Evolutionary conservation across 106 monocot species (phyloP), one percentile per base, ranked within the genome.

Genomic region (Apostasia shenzhenica): DNA sequence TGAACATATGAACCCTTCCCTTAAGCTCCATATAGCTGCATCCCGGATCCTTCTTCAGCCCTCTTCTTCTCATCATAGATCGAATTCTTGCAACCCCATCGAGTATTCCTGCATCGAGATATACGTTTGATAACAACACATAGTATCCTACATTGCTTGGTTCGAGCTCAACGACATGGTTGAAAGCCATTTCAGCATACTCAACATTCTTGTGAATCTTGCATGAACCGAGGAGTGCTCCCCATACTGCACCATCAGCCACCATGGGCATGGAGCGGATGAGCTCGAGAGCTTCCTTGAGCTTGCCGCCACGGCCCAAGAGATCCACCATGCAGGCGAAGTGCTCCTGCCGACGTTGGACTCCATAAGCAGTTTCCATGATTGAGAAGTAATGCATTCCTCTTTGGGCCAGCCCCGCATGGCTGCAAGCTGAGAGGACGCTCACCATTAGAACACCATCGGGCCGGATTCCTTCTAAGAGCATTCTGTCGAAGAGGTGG

Each of bases 241-340:
- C 93, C 93, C 93, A 93, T 4, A 89, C 75, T 6, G 88, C 88
- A 4, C 83, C 93, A 41, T 93, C 93, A 3, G 93, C 77, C 52
- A 69, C 41, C 68, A 84, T 66, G 2, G 79, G 75, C 88, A 89
- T 89, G 4, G 83, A 78, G 2, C 43, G 1, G 1, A 90, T 90
- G 6, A 90, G 69, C n/a, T 81, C 71, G 67, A 48, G 59, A 2
- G 88, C 93, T 8, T 86, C 76, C 11, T 77, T 37, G 1, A 93
- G 76, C 51, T 68, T 66, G 14, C 93, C 88, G 0, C 88, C 81
- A 7, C 93, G 86, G 3, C 93, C 93, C 10, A 93, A 72, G 14
- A 93, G 88, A 67, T 93, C 93, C 3, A 93, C 84, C 58, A 89
- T 62, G 54, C 93, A 93, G 8, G 93, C 84, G 59, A 80, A 93